Base-by-base conservation (phyloP, 108 stramenopile genomes). In the Craspedostauros australis region DNA sequence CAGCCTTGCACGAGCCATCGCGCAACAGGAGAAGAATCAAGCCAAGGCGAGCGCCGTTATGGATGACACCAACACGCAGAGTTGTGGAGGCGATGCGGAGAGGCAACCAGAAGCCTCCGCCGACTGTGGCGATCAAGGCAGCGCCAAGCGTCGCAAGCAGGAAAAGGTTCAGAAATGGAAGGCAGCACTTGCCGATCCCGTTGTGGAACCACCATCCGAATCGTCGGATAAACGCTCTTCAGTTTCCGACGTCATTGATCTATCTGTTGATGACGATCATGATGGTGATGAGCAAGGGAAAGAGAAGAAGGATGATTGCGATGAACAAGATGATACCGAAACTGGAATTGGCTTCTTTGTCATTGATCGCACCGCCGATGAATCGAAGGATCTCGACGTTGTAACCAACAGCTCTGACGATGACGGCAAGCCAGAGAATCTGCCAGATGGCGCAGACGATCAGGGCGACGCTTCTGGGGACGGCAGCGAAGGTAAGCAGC, bases 351-450 rank as follows among this genome's bases (percentile, higher is more conserved):
- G 54, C 33, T 62, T 83, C n/a, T 87, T 87, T 68, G 70, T 81
- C 22, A 73, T 87, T 41, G 86, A 87, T 65, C 74, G 82, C 20
- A 67, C 40, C 5, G 80, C 80, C 3, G 70, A 69, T 7, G 41
- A 25, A 12, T 39, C 22, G 0, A 46, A 33, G 9, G 39, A 60
- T n/a, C 9, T 9, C 20, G 12, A 52, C 34, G 20, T 6, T n/a
- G 19, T 28, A 18, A 38, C 41, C 22, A 72, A 73, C 26, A 45
- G 60, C 33, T 51, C 60, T 37, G 71, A 72, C 42, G 54, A 54
- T 41, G 80, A 62, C 8, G 68, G 64, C 37, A 57, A 63, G 3
- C 5, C 23, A 25, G 34, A 43, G 11, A 27, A 58, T 12, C 26
- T 8, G 5, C 47, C 36, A 23, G 15, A 12, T n/a, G 23, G 8